phyloP scores from a whole-genome alignment of 352 stramenopile species.

The Discostella stelligera region DNA sequence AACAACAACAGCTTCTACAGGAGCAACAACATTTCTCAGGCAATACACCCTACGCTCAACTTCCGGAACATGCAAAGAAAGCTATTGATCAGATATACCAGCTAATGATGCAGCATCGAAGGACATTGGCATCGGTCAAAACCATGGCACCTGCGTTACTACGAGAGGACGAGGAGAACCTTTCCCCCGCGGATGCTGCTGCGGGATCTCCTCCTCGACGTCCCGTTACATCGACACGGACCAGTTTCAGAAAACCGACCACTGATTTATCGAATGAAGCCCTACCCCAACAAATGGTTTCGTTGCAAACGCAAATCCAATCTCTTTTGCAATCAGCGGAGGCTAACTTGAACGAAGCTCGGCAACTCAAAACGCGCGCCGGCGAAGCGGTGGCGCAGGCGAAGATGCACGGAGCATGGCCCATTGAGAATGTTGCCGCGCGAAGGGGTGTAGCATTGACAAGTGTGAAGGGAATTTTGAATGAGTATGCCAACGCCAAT shows the following conservation, averaged over 20 bases:
- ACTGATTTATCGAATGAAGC: conserved; percentile 20
- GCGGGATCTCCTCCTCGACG: conserved; percentile 25
- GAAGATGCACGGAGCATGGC: conserved; percentile 66
- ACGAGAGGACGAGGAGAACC: conserved; percentile 3
- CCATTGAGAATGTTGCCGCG: conserved; percentile 62
- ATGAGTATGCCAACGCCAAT: conserved; percentile 1
- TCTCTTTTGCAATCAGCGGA: conserved; percentile 38
- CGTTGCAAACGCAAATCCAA: conserved; percentile 49
- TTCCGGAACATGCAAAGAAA: conserved; percentile 60
- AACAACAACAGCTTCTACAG: conserved; percentile 30
- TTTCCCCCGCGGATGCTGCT: conserved; percentile 32
- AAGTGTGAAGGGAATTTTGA: conserved; percentile 16
- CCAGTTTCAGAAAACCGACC: neutral
- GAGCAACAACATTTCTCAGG: conserved; percentile 52
- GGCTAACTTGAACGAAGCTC: conserved; percentile 29
- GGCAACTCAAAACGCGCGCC: conserved; percentile 22
- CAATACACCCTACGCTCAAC: conserved; percentile 55
- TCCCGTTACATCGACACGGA: conserved; percentile 12
- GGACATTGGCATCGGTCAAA: conserved; percentile 58
- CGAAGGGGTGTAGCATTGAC: conserved; percentile 50
- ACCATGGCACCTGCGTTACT: conserved; percentile 70
- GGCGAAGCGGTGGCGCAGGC: conserved; percentile 32
- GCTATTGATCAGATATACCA: conserved; percentile 74
- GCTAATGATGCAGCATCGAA: conserved; percentile 75
- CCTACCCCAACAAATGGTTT: conserved; percentile 40